These are phyloP conservation scores for Dendryphion nanum DNA, from an alignment of 2,329 filamentous ascomycete genomes.

Conservation along the genomic window DNA sequence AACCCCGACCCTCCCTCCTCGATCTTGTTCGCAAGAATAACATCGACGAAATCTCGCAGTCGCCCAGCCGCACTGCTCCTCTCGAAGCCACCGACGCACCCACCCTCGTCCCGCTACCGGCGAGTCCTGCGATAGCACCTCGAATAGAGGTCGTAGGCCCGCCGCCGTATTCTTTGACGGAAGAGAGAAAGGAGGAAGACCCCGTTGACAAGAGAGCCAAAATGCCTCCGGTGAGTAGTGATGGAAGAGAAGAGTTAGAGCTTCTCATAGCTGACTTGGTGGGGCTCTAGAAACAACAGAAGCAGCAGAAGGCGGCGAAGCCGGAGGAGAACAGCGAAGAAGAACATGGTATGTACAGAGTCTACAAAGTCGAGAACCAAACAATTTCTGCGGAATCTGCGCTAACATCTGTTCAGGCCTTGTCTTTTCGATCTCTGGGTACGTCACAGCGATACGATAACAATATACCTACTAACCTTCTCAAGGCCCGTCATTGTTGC, in stretches of 20 bases:
- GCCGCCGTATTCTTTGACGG: constrained; percentile 21
- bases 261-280: constrained; percentile 29
- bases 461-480: constrained; percentile 23
- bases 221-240: constrained; percentile 41
- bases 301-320: constrained; percentile 21
- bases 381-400: not conserved
- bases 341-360: constrained; percentile 52
- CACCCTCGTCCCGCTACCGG: constrained; percentile 34
- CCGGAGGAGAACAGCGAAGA: constrained; percentile 49
- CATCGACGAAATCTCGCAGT: constrained; percentile 47
- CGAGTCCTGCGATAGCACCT: constrained; percentile 31
- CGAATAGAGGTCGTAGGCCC: constrained; percentile 26
- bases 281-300: constrained; percentile 29
- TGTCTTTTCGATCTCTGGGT: constrained; percentile 71
- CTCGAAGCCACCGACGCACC: constrained; percentile 29
- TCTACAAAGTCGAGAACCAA: not conserved
- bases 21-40: constrained; percentile 57
- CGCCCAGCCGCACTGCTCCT: constrained; percentile 23
- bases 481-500: constrained; percentile 87
- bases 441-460: constrained; percentile 26
- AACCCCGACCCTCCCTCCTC: constrained; percentile 60
- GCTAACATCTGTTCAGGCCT: constrained; percentile 44
- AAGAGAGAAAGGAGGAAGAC: constrained; percentile 10
- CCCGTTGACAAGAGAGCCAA: constrained; percentile 16
- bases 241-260: too few relatives aligned